Conservation (phyloP, 2,329 filamentous ascomycete species). For the Hypoxylon sp. region DNA sequence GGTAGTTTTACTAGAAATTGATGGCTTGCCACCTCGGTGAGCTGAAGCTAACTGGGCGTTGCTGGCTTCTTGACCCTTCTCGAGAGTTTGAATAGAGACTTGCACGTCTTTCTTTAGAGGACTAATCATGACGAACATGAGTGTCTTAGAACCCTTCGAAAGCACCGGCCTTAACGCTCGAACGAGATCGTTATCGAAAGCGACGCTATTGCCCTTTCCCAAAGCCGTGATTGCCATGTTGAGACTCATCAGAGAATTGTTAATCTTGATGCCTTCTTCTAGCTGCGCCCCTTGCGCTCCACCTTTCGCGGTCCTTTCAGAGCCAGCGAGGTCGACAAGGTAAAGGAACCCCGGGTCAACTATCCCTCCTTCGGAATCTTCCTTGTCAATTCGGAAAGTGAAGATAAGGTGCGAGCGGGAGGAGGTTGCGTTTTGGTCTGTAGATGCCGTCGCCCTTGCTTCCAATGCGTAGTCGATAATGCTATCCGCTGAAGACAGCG, state of each 20-base stretch:
- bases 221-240: slow-evolving; percentile 96
- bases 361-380: slow-evolving; percentile 69
- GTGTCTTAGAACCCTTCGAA: slow-evolving; percentile 91
- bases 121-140: slow-evolving; percentile 98
- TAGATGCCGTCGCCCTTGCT: slow-evolving; percentile 90
- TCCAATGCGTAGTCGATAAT: slow-evolving; percentile 83
- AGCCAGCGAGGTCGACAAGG: slow-evolving; percentile 94
- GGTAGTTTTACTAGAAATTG: neutral
- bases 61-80: slow-evolving; percentile 43
- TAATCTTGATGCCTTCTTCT: slow-evolving; percentile 96
- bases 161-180: slow-evolving; percentile 93
- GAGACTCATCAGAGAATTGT: slow-evolving; percentile 89
- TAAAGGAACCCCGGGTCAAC: slow-evolving; percentile 91
- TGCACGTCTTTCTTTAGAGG: slow-evolving; percentile 86
- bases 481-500: slow-evolving; percentile 79
- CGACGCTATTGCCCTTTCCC: slow-evolving; percentile 82
- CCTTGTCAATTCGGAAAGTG: slow-evolving; percentile 61
- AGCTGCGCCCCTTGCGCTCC: slow-evolving; percentile 86
- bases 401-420: slow-evolving; percentile 96
- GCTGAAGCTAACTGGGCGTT: slow-evolving; percentile 36
- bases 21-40: slow-evolving; percentile 6
- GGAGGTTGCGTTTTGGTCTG: slow-evolving; percentile 91
- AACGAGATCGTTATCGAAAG: slow-evolving; percentile 93
- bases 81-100: slow-evolving; percentile 44
- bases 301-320: slow-evolving; percentile 85